These are phyloP conservation scores for Solanum sejunctum DNA, from an alignment of 257 asterid genomes.

Conservation along the genomic window DNA sequence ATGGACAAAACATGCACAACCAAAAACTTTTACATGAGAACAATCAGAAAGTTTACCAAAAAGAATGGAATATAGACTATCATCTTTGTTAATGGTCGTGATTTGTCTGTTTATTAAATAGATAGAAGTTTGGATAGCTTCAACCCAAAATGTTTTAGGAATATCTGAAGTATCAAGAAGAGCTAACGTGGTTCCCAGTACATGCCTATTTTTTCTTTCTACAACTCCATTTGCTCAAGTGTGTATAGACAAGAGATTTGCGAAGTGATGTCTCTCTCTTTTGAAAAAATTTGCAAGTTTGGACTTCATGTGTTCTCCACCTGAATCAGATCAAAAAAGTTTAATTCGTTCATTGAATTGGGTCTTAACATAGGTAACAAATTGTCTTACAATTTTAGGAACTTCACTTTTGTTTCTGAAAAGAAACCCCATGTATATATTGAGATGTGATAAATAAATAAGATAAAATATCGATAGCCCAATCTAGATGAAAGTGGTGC, in stretches of 20 bases:
- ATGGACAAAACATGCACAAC: too few species aligned
- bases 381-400: neutral
- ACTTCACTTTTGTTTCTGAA: neutral
- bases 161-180: neutral
- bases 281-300: neutral
- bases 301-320: neutral
- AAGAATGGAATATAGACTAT: neutral
- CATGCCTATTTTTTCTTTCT: slow-evolving; percentile 2
- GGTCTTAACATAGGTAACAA: neutral
- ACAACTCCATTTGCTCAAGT: neutral
- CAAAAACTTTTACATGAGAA: too few species aligned
- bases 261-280: neutral
- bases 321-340: neutral
- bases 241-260: neutral
- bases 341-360: neutral
- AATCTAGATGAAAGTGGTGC: neutral
- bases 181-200: neutral
- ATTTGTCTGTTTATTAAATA: neutral
- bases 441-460: neutral
- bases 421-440: neutral
- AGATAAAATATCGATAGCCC: slow-evolving; percentile 1
- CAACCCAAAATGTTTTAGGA: neutral
- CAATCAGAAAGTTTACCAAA: neutral
- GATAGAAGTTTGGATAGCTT: neutral
- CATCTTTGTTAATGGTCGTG: too few species aligned